Conservation (phyloP, 768 basidiomycete species). For the Tephrocybe sp. region DNA sequence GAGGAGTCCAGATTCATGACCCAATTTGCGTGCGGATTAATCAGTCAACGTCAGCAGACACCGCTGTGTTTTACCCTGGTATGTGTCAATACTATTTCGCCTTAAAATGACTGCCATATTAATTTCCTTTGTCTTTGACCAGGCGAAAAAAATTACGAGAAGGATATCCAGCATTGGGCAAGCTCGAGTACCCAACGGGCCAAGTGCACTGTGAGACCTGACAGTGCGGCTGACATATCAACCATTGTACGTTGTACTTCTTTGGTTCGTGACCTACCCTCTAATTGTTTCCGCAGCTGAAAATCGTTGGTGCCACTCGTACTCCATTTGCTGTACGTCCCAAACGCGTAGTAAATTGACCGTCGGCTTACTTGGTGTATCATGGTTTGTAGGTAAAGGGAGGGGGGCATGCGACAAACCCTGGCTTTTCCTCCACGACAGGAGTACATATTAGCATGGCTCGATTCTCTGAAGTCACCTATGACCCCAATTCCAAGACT, state of each 20-base stretch:
- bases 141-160: too few species aligned
- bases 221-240: not conserved
- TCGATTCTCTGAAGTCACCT: slow-evolving; percentile 43
- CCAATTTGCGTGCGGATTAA: too few species aligned
- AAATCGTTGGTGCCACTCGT: not conserved
- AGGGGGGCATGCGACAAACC: slow-evolving; percentile 54
- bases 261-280: not conserved
- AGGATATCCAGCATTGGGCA: not conserved
- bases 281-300: not conserved
- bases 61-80: too few species aligned
- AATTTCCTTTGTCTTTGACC: too few species aligned
- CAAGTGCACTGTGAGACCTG: not conserved
- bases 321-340: not conserved
- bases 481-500: slow-evolving; percentile 35
- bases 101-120: too few species aligned
- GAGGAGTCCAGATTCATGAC: too few species aligned
- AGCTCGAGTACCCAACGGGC: not conserved
- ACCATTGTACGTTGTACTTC: not conserved
- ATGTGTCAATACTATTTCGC: too few species aligned
- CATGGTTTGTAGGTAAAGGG: slow-evolving; percentile 53
- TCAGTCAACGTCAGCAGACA: too few species aligned
- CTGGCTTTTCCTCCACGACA: slow-evolving; percentile 54
- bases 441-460: slow-evolving; percentile 59
- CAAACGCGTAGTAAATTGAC: not conserved
- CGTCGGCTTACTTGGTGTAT: not conserved